phyloP scores from a whole-genome alignment of 2,329 filamentous ascomycete species.

The Diplodia sapinea region DNA sequence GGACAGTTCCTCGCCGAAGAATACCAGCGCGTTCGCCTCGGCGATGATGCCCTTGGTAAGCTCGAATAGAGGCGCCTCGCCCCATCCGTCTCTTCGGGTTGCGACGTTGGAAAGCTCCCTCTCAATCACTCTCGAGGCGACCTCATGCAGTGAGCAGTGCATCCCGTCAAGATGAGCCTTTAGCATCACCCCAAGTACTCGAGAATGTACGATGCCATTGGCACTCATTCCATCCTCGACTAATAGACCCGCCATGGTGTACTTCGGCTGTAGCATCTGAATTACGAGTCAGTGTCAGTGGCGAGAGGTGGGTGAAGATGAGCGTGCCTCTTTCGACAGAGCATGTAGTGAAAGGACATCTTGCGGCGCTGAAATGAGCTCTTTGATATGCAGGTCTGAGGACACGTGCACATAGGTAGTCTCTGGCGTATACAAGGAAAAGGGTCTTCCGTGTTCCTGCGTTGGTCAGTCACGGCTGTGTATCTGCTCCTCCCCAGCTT shows the following conservation, averaged over 20 bases:
- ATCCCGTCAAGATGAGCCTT: conserved; percentile 12
- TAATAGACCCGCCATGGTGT: conserved; percentile 26
- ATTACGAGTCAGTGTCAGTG: not conserved
- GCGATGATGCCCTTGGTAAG: conserved; percentile 13
- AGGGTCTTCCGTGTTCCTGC: not conserved
- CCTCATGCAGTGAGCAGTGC: not conserved
- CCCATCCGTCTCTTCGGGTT: conserved; percentile 6
- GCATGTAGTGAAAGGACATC: conserved; percentile 26
- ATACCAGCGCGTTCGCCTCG: not conserved
- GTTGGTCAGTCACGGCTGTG: too few relatives aligned
- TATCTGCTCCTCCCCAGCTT: not conserved
- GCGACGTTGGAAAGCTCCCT: not conserved
- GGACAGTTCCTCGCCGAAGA: conserved; percentile 10
- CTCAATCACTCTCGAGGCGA: not conserved
- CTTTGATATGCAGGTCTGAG: conserved; percentile 12
- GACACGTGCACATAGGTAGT: conserved; percentile 19
- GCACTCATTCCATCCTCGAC: conserved; percentile 21
- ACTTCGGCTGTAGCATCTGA: conserved; percentile 24
- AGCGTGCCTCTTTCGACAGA: conserved; percentile 22
- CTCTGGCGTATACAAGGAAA: conserved; percentile 7
- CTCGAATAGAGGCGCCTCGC: conserved; percentile 4
- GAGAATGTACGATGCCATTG: conserved; percentile 16
- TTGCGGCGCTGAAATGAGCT: conserved; percentile 10
- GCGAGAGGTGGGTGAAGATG: too few relatives aligned
- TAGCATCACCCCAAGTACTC: conserved; percentile 17